Base-by-base conservation (phyloP, 2,329 filamentous ascomycete genomes). In the Tolypocladium guangdongense region DNA sequence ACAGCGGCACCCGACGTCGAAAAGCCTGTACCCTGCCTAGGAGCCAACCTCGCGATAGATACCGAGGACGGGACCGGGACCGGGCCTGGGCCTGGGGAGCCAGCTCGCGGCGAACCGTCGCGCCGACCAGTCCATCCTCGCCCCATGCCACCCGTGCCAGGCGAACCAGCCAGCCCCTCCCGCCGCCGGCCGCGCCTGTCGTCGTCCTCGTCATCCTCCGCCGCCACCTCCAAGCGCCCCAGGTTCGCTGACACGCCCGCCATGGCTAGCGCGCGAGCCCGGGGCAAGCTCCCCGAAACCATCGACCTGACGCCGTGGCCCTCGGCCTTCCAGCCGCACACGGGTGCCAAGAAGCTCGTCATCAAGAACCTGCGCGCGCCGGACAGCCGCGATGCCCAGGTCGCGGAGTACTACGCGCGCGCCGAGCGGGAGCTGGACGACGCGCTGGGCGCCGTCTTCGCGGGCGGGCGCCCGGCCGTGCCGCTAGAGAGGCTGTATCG, bases 401-500 rank as follows among this genome's bases (percentile, higher is more conserved):
- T 87, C 22, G 83, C 87, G 57, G 78, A 82, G 58, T 97, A 96
- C 72, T 89, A 95, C 62, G 76, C 84, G 41, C 83, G 84, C 62
- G 86, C 84, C 4, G 88, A 87, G 82, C 71, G 73, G 41, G 86
- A 95, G 65, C 75, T 97, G 7, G 82, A 88, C 54, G 75, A 76
- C 37, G 89, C 90, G 1, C 71, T 99, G 52, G 75, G 78, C 12
- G 80, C 83, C 45, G 83, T 97, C 27, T 92, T 97, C 65, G 74
- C 74, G 7, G 79, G 81, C 41, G 70, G 75, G 55, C 79, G 79
- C 52, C 81, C 87, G 1, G 71, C 72, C n/a, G 75, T 81, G 56
- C 91, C 91, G n/a, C 75, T 95, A 38, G 93, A 97, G 69, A 85
- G 88, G 61, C 75, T 99, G 16, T 97, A 96, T 67, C 83, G 89